These are phyloP conservation scores for Strobilomyces dryophilus DNA, from an alignment of 768 basidiomycete species.

Conservation along the genomic window DNA sequence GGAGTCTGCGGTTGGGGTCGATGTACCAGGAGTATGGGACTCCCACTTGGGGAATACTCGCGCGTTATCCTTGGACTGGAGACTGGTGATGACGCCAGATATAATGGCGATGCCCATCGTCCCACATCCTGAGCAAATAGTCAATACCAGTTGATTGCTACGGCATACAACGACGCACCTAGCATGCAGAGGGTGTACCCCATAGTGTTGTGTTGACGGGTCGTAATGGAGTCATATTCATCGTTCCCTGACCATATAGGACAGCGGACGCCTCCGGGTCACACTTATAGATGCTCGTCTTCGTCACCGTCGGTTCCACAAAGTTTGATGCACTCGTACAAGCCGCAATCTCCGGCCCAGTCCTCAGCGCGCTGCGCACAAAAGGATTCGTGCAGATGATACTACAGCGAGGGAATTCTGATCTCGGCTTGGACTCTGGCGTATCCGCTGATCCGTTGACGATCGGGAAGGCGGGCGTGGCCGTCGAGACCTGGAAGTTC, in stretches of 20 bases:
- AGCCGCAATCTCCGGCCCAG: slow-evolving; percentile 50
- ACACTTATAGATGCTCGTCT: slow-evolving; percentile 39
- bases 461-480: slow-evolving; percentile 37
- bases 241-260: background rate
- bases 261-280: too few relatives aligned
- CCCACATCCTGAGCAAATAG: slow-evolving; percentile 71
- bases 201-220: slow-evolving; percentile 41
- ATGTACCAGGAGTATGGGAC: slow-evolving; percentile 66
- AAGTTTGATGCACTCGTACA: slow-evolving; percentile 74
- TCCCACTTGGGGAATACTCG: slow-evolving; percentile 51
- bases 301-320: slow-evolving; percentile 91
- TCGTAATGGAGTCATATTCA: slow-evolving; percentile 8
- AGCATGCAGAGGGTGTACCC: slow-evolving; percentile 91
- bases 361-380: slow-evolving; percentile 48
- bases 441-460: slow-evolving; percentile 14
- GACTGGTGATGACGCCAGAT: slow-evolving; percentile 85
- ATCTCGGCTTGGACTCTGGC: slow-evolving; percentile 32
- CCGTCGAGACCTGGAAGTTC: slow-evolving; percentile 68
- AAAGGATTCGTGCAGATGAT: slow-evolving; percentile 59
- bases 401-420: slow-evolving; percentile 77
- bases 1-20: slow-evolving; percentile 54
- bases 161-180: slow-evolving; percentile 38
- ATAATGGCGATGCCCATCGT: slow-evolving; percentile 97
- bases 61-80: slow-evolving; percentile 48
- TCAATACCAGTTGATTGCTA: slow-evolving; percentile 10